phyloP scores from a whole-genome alignment of 495 filamentous ascomycete genomes.

The Chaetomium cochliodes region DNA sequence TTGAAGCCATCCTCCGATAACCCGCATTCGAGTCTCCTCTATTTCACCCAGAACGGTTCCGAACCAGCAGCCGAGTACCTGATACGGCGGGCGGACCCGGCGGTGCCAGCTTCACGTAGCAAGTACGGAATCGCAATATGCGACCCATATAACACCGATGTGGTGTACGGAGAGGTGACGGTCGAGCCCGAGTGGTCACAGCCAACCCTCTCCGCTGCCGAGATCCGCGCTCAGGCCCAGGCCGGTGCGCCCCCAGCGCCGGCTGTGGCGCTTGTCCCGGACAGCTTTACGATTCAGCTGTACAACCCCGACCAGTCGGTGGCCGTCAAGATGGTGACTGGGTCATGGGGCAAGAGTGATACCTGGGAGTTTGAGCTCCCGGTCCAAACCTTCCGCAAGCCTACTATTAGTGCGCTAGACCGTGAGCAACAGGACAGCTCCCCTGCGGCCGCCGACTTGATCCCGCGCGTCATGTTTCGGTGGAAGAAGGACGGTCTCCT shows the following conservation, averaged over 20 bases:
- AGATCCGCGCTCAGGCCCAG: constrained; percentile 65
- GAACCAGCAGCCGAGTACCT: constrained; percentile 77
- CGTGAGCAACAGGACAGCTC: constrained; percentile 67
- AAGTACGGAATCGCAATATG: constrained; percentile 82
- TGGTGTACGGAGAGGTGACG: constrained; percentile 86
- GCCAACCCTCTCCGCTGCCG: constrained; percentile 73
- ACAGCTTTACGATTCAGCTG: constrained; percentile 76
- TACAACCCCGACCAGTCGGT: constrained; percentile 93
- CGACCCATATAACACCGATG: constrained; percentile 75
- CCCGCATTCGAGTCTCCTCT: constrained; percentile 57
- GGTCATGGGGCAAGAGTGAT: constrained; percentile 73
- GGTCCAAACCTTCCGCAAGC: constrained; percentile 75
- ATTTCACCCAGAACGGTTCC: constrained; percentile 74
- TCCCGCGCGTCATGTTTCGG: constrained; percentile 78
- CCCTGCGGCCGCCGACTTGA: constrained; percentile 61
- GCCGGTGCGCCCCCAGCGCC: constrained; percentile 62
- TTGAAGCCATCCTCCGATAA: constrained; percentile 44
- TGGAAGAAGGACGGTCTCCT: constrained; percentile 92
- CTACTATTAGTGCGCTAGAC: constrained; percentile 74
- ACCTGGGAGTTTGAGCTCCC: constrained; percentile 94
- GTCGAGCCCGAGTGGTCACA: constrained; percentile 81
- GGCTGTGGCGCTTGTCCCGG: constrained; percentile 74
- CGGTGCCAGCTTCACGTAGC: constrained; percentile 66
- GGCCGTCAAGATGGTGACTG: constrained; percentile 63
- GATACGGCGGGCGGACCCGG: constrained; percentile 70